A percentile compares a stretch with the other conserved stretches of the same genome.
These are phyloP conservation scores for Tolypocladium paradoxum DNA, from an alignment of 2,329 filamentous ascomycete genomes.

Conservation along the genomic window DNA sequence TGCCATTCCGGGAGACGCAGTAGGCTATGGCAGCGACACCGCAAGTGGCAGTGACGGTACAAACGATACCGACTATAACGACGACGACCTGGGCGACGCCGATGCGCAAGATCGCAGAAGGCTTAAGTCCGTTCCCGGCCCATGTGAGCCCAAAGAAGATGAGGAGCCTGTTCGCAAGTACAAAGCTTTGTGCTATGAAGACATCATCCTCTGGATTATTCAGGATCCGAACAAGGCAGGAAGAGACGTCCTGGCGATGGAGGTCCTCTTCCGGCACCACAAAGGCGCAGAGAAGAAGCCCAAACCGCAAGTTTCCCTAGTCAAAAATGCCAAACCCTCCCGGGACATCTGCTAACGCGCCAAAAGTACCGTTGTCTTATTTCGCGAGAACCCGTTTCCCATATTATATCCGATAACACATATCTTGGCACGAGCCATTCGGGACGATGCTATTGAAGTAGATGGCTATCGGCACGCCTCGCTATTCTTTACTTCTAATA, in stretches of 20 bases:
- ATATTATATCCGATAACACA: conserved; percentile 4
- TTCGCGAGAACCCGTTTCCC: too few species aligned
- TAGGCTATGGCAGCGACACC: too few species aligned
- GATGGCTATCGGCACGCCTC: neutral
- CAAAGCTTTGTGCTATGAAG: conserved; percentile 5
- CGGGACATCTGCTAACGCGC: neutral
- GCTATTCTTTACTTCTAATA: conserved; percentile 4
- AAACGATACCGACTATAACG: too few species aligned
- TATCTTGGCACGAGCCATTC: conserved; percentile 4
- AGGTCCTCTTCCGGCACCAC: conserved; percentile 4
- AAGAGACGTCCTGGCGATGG: conserved; percentile 4
- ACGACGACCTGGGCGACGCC: too few species aligned
- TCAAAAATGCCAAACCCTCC: neutral
- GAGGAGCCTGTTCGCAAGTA: neutral
- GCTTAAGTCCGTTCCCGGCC: too few species aligned
- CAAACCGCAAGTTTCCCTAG: conserved; percentile 2
- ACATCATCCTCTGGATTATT: conserved; percentile 5
- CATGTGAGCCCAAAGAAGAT: neutral
- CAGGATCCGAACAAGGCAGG: conserved; percentile 2
- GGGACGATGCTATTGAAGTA: conserved; percentile 1
- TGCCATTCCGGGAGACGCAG: too few species aligned
- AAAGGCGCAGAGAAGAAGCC: conserved; percentile 5
- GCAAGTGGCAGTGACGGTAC: too few species aligned
- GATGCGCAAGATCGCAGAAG: too few species aligned
- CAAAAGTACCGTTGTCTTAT: conserved; percentile 4